These are phyloP conservation scores for Trichoderma afroharzianum DNA, from an alignment of 2,329 filamentous ascomycete genomes.

Conservation along the genomic window DNA sequence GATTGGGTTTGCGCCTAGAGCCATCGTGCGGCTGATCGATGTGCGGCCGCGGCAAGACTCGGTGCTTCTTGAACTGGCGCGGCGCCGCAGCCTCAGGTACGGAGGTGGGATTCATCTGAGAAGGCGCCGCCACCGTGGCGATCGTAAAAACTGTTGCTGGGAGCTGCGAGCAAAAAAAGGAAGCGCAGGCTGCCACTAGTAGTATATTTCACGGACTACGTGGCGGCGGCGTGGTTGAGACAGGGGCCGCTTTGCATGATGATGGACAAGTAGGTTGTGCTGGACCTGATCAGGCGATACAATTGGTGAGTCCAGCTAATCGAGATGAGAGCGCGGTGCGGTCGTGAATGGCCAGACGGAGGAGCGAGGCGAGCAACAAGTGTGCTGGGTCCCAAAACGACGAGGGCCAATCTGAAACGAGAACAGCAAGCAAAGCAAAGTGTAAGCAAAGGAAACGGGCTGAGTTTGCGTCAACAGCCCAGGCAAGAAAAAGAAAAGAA, in stretches of 20 bases:
- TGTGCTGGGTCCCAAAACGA: slow-evolving; percentile 4
- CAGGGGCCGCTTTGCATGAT: slow-evolving; percentile 24
- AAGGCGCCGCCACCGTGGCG: slow-evolving; percentile 18
- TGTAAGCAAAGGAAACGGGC: not conserved
- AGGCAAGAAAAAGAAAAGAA: not conserved
- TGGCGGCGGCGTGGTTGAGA: slow-evolving; percentile 21
- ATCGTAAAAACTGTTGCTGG: not conserved
- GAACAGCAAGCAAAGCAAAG: not conserved
- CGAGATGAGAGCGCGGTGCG: not conserved
- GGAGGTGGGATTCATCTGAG: not conserved
- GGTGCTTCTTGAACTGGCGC: slow-evolving; percentile 46
- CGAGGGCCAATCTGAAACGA: slow-evolving; percentile 22
- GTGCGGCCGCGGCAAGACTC: slow-evolving; percentile 39
- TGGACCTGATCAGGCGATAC: slow-evolving; percentile 19
- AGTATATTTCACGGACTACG: slow-evolving; percentile 11
- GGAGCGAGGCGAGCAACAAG: not conserved
- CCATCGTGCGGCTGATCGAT: slow-evolving; percentile 26
- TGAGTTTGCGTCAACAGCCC: slow-evolving; percentile 11
- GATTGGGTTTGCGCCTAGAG: slow-evolving; percentile 26
- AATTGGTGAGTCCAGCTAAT: slow-evolving; percentile 15
- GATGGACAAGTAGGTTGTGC: slow-evolving; percentile 18
- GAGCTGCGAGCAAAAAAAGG: slow-evolving; percentile 26
- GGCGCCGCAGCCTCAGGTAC: slow-evolving; percentile 19
- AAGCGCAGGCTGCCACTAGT: slow-evolving; percentile 9
- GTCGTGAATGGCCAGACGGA: not conserved